Evolutionary conservation across 208 protist species (phyloP).

Genomic region (Leishmania arabica): DNA sequence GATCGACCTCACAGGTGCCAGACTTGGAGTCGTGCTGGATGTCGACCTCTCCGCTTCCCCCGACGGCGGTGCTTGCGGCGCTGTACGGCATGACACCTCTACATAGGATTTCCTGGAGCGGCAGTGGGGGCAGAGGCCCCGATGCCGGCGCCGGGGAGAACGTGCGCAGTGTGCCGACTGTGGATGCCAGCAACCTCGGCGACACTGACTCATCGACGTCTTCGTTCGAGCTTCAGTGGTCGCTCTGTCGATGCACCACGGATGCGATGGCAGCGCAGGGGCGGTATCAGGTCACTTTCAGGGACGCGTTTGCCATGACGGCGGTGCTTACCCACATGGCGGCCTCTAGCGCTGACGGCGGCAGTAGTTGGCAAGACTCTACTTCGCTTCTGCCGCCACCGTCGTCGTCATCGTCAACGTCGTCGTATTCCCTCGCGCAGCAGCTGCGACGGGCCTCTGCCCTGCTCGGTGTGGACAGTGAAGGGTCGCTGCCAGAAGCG

Average conservation of each 20-base stretch:
- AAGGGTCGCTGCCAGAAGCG: background rate
- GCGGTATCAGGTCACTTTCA: constrained; percentile 1
- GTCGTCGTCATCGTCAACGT: constrained; percentile 17
- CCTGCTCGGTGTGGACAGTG: constrained; percentile 2
- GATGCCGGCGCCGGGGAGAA: background rate
- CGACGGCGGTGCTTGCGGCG: constrained; percentile 59
- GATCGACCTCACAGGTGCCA: constrained; percentile 2
- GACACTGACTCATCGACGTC: background rate
- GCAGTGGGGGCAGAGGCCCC: background rate
- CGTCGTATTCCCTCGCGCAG: constrained; percentile 19
- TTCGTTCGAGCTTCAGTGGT: constrained; percentile 10
- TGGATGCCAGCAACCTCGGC: background rate
- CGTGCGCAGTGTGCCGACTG: background rate
- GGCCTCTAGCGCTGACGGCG: background rate
- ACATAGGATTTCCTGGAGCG: constrained; percentile 10
- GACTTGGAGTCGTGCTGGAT: constrained; percentile 39
- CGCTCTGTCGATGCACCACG: background rate
- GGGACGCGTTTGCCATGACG: constrained; percentile 33
- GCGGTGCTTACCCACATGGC: constrained; percentile 16
- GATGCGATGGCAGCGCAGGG: background rate
- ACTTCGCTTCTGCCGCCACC: background rate
- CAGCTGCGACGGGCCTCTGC: constrained; percentile 27
- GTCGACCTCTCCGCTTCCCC: constrained; percentile 46
- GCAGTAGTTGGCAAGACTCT: background rate
- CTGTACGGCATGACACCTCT: constrained; percentile 46